phyloP scores from a whole-genome alignment of 345 rosid genomes.

The Aurinia saxatilis region DNA sequence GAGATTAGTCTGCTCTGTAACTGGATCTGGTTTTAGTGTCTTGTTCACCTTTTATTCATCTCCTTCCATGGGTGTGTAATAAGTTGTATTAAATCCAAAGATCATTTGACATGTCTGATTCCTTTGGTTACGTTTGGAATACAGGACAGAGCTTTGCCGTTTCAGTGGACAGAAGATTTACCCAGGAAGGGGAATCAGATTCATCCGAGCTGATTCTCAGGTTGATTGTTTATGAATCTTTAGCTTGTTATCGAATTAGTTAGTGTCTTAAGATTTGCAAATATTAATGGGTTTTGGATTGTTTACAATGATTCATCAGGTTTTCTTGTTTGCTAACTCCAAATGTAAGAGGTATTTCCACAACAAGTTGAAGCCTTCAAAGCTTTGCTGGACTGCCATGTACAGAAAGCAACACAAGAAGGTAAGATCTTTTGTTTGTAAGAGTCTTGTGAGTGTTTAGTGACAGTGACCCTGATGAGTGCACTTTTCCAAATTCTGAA shows the following conservation, averaged over 20 bases:
- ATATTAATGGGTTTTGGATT: background rate
- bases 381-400: constrained; percentile 84
- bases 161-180: constrained; percentile 36
- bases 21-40: constrained; percentile 1
- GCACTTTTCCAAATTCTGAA: background rate
- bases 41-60: background rate
- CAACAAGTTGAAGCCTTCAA: constrained; percentile 84
- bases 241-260: background rate
- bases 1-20: background rate
- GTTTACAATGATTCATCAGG: constrained; percentile 33
- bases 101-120: background rate
- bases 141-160: constrained; percentile 34
- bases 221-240: background rate
- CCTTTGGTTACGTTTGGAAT: background rate
- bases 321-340: constrained; percentile 79
- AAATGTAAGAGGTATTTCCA: constrained; percentile 95
- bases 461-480: background rate
- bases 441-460: no score
- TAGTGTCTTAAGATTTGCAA: background rate
- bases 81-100: background rate
- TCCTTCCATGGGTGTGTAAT: background rate
- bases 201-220: constrained; percentile 35
- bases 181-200: constrained; percentile 34
- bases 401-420: constrained; percentile 80
- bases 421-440: constrained; percentile 20